Evolutionary conservation across 2,329 filamentous ascomycete species (phyloP).

Genomic region (Claviceps citrina): DNA sequence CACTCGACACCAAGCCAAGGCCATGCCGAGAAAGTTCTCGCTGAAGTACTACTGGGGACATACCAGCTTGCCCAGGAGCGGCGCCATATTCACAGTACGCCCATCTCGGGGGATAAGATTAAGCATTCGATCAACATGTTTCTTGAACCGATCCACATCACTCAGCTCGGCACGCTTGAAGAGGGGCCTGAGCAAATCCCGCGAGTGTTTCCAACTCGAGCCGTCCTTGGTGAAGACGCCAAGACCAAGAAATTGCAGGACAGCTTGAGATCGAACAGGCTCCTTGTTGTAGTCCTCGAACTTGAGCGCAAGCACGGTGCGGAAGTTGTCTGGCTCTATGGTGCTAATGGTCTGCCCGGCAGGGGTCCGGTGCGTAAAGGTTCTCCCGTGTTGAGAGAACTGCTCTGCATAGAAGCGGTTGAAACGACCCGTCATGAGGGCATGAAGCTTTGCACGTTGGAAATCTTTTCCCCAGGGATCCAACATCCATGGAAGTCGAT

Average conservation of each 20-base stretch:
- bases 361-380: constrained; percentile 2
- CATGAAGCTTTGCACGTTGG: neutral
- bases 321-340: constrained; percentile 4
- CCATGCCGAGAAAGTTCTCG: too few species aligned
- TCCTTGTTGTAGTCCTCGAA: constrained; percentile 5
- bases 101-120: constrained; percentile 1
- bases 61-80: constrained; percentile 4
- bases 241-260: constrained; percentile 2
- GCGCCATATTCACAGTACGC: constrained; percentile 2
- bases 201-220: constrained; percentile 3
- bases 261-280: constrained; percentile 1
- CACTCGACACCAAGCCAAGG: too few species aligned
- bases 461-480: constrained; percentile 5
- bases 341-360: neutral
- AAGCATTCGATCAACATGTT: constrained; percentile 5
- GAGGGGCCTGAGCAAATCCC: constrained; percentile 2
- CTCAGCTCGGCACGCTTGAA: constrained; percentile 5
- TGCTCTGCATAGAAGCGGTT: constrained; percentile 2
- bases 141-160: constrained; percentile 5
- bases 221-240: constrained; percentile 5
- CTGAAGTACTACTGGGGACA: neutral
- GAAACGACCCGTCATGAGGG: constrained; percentile 1
- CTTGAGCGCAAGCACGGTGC: constrained; percentile 3
- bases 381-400: constrained; percentile 3
- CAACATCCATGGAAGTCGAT: constrained; percentile 5